phyloP scores from a whole-genome alignment of 345 rosid species.

The Eucalyptus regnans region DNA sequence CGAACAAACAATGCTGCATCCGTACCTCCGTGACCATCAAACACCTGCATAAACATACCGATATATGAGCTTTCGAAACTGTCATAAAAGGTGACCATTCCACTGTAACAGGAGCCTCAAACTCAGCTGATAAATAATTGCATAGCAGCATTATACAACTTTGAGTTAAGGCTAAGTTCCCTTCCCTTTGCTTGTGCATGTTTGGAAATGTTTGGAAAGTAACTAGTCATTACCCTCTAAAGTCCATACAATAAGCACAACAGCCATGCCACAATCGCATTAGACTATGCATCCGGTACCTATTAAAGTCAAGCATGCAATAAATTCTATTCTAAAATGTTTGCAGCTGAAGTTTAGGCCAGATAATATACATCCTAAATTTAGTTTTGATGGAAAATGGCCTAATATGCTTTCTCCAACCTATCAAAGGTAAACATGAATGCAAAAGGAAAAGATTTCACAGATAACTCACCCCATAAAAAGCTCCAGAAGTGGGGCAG shows the following conservation, averaged over 20 bases:
- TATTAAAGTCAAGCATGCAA: background rate
- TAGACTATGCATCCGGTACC: background rate
- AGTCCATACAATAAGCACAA: background rate
- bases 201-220: background rate
- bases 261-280: background rate
- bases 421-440: background rate
- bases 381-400: background rate
- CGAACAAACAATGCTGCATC: conserved; percentile 85
- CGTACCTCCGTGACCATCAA: conserved; percentile 97
- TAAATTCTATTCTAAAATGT: background rate
- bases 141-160: background rate
- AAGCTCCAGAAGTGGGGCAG: conserved; percentile 70
- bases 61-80: background rate
- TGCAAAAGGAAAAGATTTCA: background rate
- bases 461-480: conserved; percentile 69
- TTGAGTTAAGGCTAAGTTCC: background rate
- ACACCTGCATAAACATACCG: conserved; percentile 37
- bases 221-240: background rate
- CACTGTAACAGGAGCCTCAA: background rate
- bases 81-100: background rate
- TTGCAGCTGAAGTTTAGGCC: background rate
- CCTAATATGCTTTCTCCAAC: background rate
- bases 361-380: background rate
- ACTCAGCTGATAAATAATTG: background rate
- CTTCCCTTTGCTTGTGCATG: background rate